Conservation (phyloP, 257 asterid genomes). For the Solanum paucissectum region DNA sequence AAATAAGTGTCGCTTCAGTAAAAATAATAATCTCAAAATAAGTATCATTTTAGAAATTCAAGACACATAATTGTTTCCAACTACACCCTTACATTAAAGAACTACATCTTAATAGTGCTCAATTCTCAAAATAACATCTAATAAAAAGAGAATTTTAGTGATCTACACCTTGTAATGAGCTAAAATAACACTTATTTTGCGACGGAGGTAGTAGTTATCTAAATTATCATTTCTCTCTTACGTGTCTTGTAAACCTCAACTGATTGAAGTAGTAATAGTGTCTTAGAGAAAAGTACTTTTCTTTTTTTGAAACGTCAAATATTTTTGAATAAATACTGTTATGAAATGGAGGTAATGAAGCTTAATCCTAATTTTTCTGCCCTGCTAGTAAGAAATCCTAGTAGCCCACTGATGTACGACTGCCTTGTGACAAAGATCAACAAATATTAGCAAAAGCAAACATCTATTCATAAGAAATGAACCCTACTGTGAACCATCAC, state of each 20-base stretch:
- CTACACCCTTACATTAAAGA: background rate
- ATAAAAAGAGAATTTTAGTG: background rate
- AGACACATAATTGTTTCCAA: background rate
- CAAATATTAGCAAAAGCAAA: background rate
- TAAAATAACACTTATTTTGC: background rate
- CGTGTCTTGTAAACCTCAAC: background rate
- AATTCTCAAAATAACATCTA: background rate
- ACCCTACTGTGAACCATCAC: background rate
- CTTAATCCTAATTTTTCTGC: background rate
- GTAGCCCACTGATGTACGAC: background rate
- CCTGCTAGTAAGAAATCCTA: background rate
- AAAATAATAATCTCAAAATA: background rate
- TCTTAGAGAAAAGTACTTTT: background rate
- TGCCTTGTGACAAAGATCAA: background rate
- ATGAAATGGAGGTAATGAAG: background rate
- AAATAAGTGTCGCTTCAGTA: background rate
- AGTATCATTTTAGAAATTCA: background rate
- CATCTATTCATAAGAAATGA: background rate
- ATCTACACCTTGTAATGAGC: background rate
- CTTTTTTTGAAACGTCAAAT: background rate
- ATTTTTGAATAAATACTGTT: background rate
- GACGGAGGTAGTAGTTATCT: background rate
- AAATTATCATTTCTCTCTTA: background rate
- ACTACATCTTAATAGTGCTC: background rate
- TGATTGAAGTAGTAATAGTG: background rate